A percentile compares a stretch with the other conserved stretches of the same genome.
Conservation (phyloP, 2,329 filamentous ascomycete genomes). For the Alternaria burnsii region DNA sequence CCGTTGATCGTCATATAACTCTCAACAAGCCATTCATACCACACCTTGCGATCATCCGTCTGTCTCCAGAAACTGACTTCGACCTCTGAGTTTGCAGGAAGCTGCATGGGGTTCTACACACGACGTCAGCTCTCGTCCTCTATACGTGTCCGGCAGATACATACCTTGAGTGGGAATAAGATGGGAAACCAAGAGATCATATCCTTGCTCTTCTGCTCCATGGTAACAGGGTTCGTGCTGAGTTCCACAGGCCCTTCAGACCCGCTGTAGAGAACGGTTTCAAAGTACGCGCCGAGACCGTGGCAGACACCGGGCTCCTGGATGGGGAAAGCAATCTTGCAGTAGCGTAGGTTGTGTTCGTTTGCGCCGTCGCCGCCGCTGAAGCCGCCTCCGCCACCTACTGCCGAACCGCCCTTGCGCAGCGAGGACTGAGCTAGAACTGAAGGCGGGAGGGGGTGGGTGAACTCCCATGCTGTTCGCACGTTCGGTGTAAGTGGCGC, state of each 20-base stretch:
- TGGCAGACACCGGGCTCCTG: slow-evolving; percentile 84
- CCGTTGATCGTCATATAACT: slow-evolving; percentile 73
- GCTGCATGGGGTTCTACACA: slow-evolving; percentile 79
- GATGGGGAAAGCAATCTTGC: slow-evolving; percentile 79
- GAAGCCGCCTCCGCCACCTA: slow-evolving; percentile 76
- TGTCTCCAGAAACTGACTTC: slow-evolving; percentile 95
- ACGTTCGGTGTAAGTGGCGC: slow-evolving; percentile 59
- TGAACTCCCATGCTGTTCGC: slow-evolving; percentile 81
- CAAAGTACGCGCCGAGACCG: slow-evolving; percentile 93
- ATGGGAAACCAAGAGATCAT: slow-evolving; percentile 99
- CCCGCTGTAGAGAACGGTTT: slow-evolving; percentile 85
- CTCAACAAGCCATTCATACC: slow-evolving; percentile 98
- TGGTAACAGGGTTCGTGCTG: slow-evolving; percentile 90
- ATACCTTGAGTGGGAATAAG: slow-evolving; percentile 92
- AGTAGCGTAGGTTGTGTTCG: slow-evolving; percentile 87
- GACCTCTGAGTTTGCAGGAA: slow-evolving; percentile 84
- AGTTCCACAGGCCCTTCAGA: slow-evolving; percentile 74
- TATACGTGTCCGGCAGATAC: slow-evolving; percentile 24
- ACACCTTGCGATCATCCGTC: slow-evolving; percentile 93
- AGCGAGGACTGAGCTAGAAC: slow-evolving; percentile 65
- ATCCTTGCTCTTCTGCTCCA: slow-evolving; percentile 90
- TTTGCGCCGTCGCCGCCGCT: slow-evolving; percentile 81
- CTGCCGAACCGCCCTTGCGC: slow-evolving; percentile 69
- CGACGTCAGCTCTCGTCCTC: slow-evolving; percentile 10
- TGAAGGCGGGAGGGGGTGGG: slow-evolving; percentile 72